Conservation (phyloP, 306 rosid genomes). For the Canavalia ensiformis region DNA sequence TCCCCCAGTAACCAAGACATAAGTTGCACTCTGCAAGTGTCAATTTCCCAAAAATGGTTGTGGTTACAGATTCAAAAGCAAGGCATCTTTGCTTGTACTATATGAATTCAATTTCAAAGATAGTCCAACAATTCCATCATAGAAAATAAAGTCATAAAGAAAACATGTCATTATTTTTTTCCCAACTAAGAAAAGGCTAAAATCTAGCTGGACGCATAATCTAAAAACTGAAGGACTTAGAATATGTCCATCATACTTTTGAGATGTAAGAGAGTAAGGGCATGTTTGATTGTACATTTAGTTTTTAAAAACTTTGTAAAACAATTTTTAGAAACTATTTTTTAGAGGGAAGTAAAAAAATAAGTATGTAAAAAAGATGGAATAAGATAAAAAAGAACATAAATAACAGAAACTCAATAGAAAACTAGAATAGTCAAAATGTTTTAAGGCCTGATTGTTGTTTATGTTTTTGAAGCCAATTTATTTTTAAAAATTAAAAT, state of each 20-base stretch:
- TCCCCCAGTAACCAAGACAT: constrained; percentile 98
- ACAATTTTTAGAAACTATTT: too few relatives aligned
- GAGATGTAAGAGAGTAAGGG: constrained; percentile 19
- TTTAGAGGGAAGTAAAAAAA: too few relatives aligned
- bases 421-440: too few relatives aligned
- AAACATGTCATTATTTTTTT: constrained; percentile 11
- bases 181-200: constrained; percentile 15
- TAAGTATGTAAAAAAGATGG: too few relatives aligned
- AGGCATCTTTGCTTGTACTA: constrained; percentile 37
- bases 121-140: constrained; percentile 26
- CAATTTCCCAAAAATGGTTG: constrained; percentile 32
- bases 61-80: constrained; percentile 41
- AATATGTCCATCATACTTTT: constrained; percentile 29
- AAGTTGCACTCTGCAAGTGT: constrained; percentile 79
- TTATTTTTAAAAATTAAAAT: too few relatives aligned
- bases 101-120: constrained; percentile 37
- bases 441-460: too few relatives aligned
- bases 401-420: too few relatives aligned
- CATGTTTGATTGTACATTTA: too few relatives aligned
- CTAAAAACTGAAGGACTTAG: constrained; percentile 2
- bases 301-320: too few relatives aligned
- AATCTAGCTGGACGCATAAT: constrained; percentile 30
- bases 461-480: too few relatives aligned
- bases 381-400: too few relatives aligned
- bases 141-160: constrained; percentile 30